Evolutionary conservation across 2,329 filamentous ascomycete species (phyloP).

Genomic region (Westerdykella aurantiaca): DNA sequence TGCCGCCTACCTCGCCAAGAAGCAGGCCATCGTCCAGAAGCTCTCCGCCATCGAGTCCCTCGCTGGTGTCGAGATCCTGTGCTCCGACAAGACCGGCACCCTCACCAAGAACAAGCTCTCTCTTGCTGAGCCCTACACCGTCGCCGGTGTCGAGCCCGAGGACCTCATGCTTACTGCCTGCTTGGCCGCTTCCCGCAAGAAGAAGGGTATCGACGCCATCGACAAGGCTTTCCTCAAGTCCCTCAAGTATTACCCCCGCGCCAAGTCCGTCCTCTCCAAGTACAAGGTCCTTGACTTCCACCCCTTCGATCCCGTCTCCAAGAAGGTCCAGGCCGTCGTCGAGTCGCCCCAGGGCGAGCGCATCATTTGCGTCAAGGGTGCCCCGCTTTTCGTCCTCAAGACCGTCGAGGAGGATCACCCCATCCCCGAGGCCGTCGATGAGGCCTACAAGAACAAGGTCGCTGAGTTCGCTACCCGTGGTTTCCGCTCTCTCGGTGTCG

Average conservation of each 20-base stretch:
- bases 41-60: constrained; percentile 87
- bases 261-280: constrained; percentile 73
- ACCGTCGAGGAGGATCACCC: constrained; percentile 81
- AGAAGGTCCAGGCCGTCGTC: constrained; percentile 82
- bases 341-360: constrained; percentile 76
- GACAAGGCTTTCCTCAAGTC: constrained; percentile 92
- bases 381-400: constrained; percentile 79
- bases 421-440: constrained; percentile 69
- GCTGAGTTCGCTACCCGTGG: constrained; percentile 87
- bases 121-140: constrained; percentile 76
- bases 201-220: constrained; percentile 92
- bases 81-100: constrained; percentile 91
- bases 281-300: constrained; percentile 81
- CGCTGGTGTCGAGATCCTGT: constrained; percentile 87
- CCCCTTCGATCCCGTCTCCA: constrained; percentile 88
- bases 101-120: constrained; percentile 93
- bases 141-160: constrained; percentile 74
- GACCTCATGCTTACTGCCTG: constrained; percentile 91
- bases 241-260: constrained; percentile 73
- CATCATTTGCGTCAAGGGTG: constrained; percentile 87
- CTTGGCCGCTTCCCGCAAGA: constrained; percentile 84
- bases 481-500: constrained; percentile 90
- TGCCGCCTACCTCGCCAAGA: constrained; percentile 84
- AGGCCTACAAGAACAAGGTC: constrained; percentile 87
- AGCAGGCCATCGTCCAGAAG: constrained; percentile 90